Conservation (phyloP, 192 early-diverging fungal species). For the Phycomyces blakesleeanus region DNA sequence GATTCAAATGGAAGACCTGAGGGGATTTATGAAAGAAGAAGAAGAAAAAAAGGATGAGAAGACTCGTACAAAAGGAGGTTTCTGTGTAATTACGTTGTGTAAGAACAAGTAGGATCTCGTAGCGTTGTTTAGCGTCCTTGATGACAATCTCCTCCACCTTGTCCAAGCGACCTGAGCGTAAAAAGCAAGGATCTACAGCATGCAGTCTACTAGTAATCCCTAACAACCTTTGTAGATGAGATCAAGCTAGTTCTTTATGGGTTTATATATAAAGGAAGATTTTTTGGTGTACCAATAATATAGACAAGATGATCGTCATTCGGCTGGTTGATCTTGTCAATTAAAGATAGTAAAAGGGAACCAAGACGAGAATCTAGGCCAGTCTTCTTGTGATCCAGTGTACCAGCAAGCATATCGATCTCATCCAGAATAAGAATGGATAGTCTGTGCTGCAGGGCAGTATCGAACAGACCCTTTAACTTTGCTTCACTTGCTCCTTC, state of each 20-base stretch:
- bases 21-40: background rate
- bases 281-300: slow-evolving; percentile 39
- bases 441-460: slow-evolving; percentile 18
- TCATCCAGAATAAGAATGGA: slow-evolving; percentile 56
- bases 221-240: slow-evolving; percentile 8
- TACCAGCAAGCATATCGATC: slow-evolving; percentile 49
- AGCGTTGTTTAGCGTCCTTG: slow-evolving; percentile 41
- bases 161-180: slow-evolving; percentile 60
- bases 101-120: slow-evolving; percentile 36
- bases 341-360: slow-evolving; percentile 10
- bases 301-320: slow-evolving; percentile 27
- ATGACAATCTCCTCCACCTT: slow-evolving; percentile 45
- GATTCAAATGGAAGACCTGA: slow-evolving; percentile 47
- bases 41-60: background rate
- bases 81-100: slow-evolving; percentile 44
- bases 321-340: slow-evolving; percentile 40
- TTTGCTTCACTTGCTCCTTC: slow-evolving; percentile 53
- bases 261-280: background rate
- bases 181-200: slow-evolving; percentile 43
- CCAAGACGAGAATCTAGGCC: slow-evolving; percentile 12
- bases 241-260: background rate
- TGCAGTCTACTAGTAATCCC: slow-evolving; percentile 52
- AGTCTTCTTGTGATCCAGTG: slow-evolving; percentile 33
- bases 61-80: too few relatives aligned
- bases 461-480: slow-evolving; percentile 38